Base-by-base conservation (phyloP, 257 asterid genomes). In the Ocimum tenuiflorum region DNA sequence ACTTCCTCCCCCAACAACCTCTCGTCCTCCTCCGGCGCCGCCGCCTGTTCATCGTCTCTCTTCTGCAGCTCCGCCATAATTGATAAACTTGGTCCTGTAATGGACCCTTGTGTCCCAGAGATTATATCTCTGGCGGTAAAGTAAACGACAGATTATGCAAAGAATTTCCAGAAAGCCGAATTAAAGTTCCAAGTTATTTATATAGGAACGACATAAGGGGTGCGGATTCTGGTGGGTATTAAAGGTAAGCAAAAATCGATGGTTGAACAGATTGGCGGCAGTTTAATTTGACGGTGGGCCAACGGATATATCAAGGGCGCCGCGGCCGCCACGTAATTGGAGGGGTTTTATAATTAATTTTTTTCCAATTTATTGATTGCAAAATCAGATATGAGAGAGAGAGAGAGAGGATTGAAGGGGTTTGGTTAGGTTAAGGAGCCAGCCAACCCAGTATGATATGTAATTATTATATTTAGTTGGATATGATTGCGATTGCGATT, bases 181-280 rank as follows among this genome's bases (percentile, higher is more conserved):
- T 38, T 19, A 0, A 27, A 41, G 14, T 42, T 27, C 3, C 31
- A 1, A 27, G 31, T 27, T 27, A 1, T 27, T 4, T 27, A 27
- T 27, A 27, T 27, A 27, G 31, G 31, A 27, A 27, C 19, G 1
- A 31, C 27, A 60, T 49, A 10, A 31, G 57, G 63, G 71, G 73
- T 14, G 69, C 39, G 67, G 66, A 63, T 72, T 68, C 13, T 23
- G 60, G 15, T 51, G 45, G 51, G 69, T 36, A 58, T 54, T 51
- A 36, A 43, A 55, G 67, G 73, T 11, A 46, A 45, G n/a, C 60
- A 42, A 31, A 19, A 56, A 63, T 60, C 52, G 27, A 66, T 70
- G 71, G 61, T 68, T 60, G 66, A 50, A 46, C 73, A n/a, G 77
- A 77, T 81, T 75, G 90, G 87, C 85, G 84, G 81, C 64, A 42